These are phyloP conservation scores for Phaeosphaeria sp. DNA, from an alignment of 2,329 filamentous ascomycete species.

Conservation along the genomic window DNA sequence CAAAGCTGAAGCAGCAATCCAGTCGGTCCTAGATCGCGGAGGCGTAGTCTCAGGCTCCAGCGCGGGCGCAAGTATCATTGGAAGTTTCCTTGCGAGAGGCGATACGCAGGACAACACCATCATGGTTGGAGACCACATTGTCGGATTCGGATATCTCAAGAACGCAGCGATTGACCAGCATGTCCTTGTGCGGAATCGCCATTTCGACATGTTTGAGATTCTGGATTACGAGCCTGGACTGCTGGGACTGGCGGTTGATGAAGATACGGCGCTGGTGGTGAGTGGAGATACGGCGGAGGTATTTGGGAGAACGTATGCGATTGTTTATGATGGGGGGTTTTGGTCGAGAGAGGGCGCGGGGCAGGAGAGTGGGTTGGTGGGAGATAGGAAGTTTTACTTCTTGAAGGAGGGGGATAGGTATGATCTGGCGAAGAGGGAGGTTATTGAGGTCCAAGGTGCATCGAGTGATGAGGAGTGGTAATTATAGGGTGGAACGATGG, in stretches of 20 bases:
- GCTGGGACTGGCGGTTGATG: conserved; percentile 31
- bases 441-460: conserved; percentile 3
- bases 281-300: conserved; percentile 29
- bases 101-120: conserved; percentile 31
- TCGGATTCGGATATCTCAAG: conserved; percentile 35
- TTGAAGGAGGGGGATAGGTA: conserved; percentile 27
- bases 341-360: conserved; percentile 34
- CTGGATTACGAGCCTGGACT: conserved; percentile 25
- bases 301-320: conserved; percentile 33
- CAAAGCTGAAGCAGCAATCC: conserved; percentile 28
- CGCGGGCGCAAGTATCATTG: conserved; percentile 32
- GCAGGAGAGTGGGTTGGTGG: conserved; percentile 18
- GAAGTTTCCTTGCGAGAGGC: conserved; percentile 28
- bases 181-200: conserved; percentile 31
- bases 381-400: conserved; percentile 29
- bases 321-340: conserved; percentile 33
- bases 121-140: conserved; percentile 28
- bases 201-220: conserved; percentile 36
- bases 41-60: conserved; percentile 31
- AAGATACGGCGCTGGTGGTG: conserved; percentile 34
- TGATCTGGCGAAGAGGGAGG: conserved; percentile 23
- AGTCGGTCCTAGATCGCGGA: conserved; percentile 25
- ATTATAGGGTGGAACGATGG: not conserved
- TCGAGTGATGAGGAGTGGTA: not conserved
- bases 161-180: conserved; percentile 36